Percentiles rank a stretch among this genome's conserved stretches.
phyloP scores from a whole-genome alignment of 1,284 basidiomycete genomes.

The Rhodotorula sp. region DNA sequence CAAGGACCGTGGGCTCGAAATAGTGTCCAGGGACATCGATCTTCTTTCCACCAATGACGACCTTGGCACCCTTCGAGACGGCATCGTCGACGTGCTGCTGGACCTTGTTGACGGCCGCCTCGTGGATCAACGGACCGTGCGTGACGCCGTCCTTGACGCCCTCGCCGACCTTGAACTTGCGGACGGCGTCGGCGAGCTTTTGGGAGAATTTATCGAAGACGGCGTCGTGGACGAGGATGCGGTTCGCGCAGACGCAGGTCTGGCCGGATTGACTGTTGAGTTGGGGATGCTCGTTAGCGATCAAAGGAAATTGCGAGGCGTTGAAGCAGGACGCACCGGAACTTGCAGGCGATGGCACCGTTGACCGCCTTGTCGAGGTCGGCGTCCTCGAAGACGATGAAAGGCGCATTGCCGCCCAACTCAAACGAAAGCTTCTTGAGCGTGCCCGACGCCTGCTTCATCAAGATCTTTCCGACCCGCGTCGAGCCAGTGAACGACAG shows the following conservation, averaged over 20 bases:
- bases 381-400: slow-evolving; percentile 96
- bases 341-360: slow-evolving; percentile 60
- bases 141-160: slow-evolving; percentile 73
- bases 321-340: slow-evolving; percentile 57
- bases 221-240: slow-evolving; percentile 51
- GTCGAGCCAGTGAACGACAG: slow-evolving; percentile 87
- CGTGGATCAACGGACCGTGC: slow-evolving; percentile 91
- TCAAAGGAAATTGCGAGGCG: neutral
- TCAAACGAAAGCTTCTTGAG: slow-evolving; percentile 70
- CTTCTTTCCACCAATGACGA: slow-evolving; percentile 78
- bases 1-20: slow-evolving; percentile 41
- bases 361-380: slow-evolving; percentile 91
- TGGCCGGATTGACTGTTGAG: slow-evolving; percentile 65
- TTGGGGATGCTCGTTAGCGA: neutral
- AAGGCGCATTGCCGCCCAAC: slow-evolving; percentile 76
- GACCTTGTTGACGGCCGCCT: slow-evolving; percentile 81
- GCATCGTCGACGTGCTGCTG: slow-evolving; percentile 82
- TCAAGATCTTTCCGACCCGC: slow-evolving; percentile 83
- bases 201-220: slow-evolving; percentile 83
- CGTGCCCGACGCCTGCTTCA: slow-evolving; percentile 75
- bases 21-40: slow-evolving; percentile 24
- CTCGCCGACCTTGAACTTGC: slow-evolving; percentile 81
- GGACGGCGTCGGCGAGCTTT: slow-evolving; percentile 74
- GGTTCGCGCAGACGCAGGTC: slow-evolving; percentile 50
- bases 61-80: slow-evolving; percentile 73